A percentile compares a stretch with the other conserved stretches of the same genome.
Conservation (phyloP, 495 filamentous ascomycete genomes). For the Lentithecium fluviatile region DNA sequence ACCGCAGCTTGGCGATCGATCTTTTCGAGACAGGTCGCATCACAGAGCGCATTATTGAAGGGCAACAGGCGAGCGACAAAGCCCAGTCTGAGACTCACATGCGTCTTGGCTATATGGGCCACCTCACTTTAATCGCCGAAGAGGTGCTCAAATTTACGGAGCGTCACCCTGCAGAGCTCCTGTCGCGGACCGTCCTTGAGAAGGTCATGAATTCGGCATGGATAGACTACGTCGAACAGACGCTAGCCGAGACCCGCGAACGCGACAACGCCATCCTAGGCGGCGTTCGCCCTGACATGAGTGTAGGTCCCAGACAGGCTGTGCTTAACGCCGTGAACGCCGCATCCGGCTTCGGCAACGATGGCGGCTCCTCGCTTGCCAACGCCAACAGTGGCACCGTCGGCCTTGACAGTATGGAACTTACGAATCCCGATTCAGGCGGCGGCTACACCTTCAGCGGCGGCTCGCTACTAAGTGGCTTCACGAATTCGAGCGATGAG, state of each 20-base stretch:
- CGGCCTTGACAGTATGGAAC: constrained; percentile 73
- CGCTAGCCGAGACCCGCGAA: constrained; percentile 88
- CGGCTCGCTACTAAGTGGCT: constrained; percentile 72
- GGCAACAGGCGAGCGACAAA: constrained; percentile 81
- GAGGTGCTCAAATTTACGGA: constrained; percentile 99
- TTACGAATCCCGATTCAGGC: constrained; percentile 63
- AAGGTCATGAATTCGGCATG: constrained; percentile 83
- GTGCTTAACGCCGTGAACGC: constrained; percentile 62
- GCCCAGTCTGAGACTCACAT: constrained; percentile 79
- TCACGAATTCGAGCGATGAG: constrained; percentile 92
- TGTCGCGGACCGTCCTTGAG: constrained; percentile 81
- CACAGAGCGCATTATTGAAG: constrained; percentile 86
- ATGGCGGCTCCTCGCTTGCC: constrained; percentile 29
- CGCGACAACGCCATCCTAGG: constrained; percentile 98
- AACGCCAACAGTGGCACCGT: constrained; percentile 47
- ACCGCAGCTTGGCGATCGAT: constrained; percentile 87
- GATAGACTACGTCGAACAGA: constrained; percentile 94
- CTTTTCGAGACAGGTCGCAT: constrained; percentile 87
- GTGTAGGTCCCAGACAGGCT: constrained; percentile 65
- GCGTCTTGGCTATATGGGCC: constrained; percentile 96
- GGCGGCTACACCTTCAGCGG: constrained; percentile 61
- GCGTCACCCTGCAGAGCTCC: constrained; percentile 81
- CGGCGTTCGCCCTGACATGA: constrained; percentile 87
- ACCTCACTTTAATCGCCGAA: constrained; percentile 94
- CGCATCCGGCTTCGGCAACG: constrained; percentile 57